These are phyloP conservation scores for Neofusicoccum sp. DNA, from an alignment of 2,329 filamentous ascomycete genomes.

Conservation along the genomic window DNA sequence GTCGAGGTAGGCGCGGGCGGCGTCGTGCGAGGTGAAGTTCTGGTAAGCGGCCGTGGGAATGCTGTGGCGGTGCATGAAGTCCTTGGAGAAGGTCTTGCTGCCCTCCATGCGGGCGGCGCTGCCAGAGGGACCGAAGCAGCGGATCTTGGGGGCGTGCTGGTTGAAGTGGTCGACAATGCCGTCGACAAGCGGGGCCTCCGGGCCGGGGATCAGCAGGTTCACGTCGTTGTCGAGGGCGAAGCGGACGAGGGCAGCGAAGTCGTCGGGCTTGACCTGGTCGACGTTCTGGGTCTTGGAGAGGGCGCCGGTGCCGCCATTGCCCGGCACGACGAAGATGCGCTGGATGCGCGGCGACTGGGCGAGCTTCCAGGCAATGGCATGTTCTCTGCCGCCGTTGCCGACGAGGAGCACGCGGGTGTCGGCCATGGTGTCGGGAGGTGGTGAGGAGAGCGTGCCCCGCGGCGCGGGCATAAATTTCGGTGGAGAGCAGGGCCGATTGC, in stretches of 20 bases:
- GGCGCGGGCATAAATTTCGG: constrained; percentile 15
- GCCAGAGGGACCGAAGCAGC: constrained; percentile 81
- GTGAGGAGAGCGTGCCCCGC: constrained; percentile 6
- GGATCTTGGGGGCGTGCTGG: constrained; percentile 56
- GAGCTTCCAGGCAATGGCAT: constrained; percentile 92
- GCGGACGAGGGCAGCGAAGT: constrained; percentile 74
- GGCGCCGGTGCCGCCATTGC: constrained; percentile 81
- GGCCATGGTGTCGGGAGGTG: constrained; percentile 7
- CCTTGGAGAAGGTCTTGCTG: constrained; percentile 95
- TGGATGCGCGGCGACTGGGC: constrained; percentile 77
- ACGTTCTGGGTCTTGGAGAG: constrained; percentile 74
- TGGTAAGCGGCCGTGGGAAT: constrained; percentile 90
- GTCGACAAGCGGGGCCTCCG: constrained; percentile 89
- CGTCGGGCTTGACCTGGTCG: constrained; percentile 64
- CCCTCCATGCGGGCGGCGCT: constrained; percentile 88
- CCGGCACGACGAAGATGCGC: constrained; percentile 66
- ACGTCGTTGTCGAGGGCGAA: constrained; percentile 72
- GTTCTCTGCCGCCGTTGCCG: constrained; percentile 91
- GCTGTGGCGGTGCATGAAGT: constrained; percentile 89
- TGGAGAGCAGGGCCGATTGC: constrained; percentile 18
- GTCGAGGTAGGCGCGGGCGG: constrained; percentile 68
- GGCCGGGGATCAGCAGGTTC: constrained; percentile 84
- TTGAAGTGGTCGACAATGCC: constrained; percentile 85
- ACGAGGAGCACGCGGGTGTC: constrained; percentile 66
- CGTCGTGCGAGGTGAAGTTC: constrained; percentile 78